phyloP scores from a whole-genome alignment of 225 moss, liverwort and hornwort genomes.

The Marchantia paleacea region DNA sequence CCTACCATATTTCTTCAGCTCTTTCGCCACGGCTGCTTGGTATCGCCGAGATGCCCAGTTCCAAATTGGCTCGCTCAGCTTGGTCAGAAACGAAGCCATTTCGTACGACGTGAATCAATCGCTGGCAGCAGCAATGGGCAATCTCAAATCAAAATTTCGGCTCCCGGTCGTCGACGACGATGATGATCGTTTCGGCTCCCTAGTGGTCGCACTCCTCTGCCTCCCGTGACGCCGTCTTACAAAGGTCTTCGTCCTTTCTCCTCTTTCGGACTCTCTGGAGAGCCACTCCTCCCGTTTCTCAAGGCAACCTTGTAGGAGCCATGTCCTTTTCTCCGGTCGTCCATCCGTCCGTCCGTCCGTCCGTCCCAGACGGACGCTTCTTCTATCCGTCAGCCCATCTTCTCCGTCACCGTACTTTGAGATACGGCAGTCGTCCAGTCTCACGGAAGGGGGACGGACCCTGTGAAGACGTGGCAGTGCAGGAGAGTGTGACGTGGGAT shows the following conservation, averaged over 20 bases:
- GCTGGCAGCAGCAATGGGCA: too few species aligned
- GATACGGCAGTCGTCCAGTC: too few species aligned
- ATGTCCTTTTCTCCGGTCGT: neutral
- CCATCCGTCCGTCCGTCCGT: neutral
- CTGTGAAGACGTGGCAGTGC: too few species aligned
- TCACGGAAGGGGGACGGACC: too few species aligned
- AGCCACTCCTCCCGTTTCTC: neutral
- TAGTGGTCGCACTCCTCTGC: neutral
- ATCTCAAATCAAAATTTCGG: neutral
- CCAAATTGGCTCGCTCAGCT: conserved; percentile 73
- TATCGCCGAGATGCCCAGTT: conserved; percentile 91
- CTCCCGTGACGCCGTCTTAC: neutral
- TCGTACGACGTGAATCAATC: neutral
- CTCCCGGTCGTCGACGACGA: neutral
- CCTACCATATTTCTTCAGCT: conserved; percentile 93
- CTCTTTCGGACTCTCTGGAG: neutral
- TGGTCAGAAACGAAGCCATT: conserved; percentile 46
- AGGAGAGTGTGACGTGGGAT: too few species aligned
- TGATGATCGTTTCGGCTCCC: neutral
- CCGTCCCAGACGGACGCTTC: too few species aligned
- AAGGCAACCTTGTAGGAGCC: neutral
- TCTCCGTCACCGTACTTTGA: too few species aligned
- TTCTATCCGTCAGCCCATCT: too few species aligned
- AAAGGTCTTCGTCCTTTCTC: neutral
- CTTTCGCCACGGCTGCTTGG: conserved; percentile 81